Evolutionary conservation across 176 grass and related monocot genomes (phyloP).

Genomic region (Paspalum notatum): DNA sequence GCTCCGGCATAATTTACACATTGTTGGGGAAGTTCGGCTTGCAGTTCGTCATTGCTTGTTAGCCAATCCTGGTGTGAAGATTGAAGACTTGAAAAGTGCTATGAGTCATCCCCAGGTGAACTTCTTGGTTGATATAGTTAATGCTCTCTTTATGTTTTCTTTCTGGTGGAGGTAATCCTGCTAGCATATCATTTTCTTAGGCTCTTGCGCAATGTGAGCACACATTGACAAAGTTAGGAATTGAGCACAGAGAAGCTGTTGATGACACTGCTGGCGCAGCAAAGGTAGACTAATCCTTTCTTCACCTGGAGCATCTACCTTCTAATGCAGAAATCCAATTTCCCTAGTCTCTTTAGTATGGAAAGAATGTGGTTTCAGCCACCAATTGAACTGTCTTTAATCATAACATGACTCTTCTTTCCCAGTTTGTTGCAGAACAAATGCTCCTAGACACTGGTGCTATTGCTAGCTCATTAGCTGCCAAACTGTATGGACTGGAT

Average conservation of each 20-base stretch:
- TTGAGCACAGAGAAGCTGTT: constrained; percentile 89
- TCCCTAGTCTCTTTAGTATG: constrained; percentile 5
- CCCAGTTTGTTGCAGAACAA: constrained; percentile 68
- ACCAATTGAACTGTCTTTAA: neutral
- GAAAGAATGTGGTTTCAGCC: neutral
- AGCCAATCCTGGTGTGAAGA: constrained; percentile 78
- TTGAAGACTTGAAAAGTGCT: constrained; percentile 68
- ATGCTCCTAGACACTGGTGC: constrained; percentile 74
- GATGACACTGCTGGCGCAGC: constrained; percentile 93
- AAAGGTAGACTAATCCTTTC: constrained; percentile 58
- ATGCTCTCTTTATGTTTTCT: neutral
- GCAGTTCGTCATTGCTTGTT: constrained; percentile 77
- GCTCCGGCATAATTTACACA: constrained; percentile 78
- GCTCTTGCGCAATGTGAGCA: constrained; percentile 94
- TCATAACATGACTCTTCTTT: constrained; percentile 24
- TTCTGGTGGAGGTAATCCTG: constrained; percentile 5
- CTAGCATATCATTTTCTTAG: constrained; percentile 39
- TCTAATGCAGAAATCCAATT: constrained; percentile 2
- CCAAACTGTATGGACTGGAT: constrained; percentile 88
- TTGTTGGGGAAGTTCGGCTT: constrained; percentile 82
- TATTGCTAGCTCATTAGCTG: constrained; percentile 82
- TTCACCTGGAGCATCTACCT: constrained; percentile 9
- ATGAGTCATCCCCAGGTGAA: constrained; percentile 89
- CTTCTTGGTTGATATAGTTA: constrained; percentile 14
- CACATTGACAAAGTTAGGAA: constrained; percentile 70